A percentile compares a stretch with the other conserved stretches of the same genome.
Evolutionary conservation across 2,329 filamentous ascomycete genomes (phyloP).

Genomic region (Ciborinia camelliae): DNA sequence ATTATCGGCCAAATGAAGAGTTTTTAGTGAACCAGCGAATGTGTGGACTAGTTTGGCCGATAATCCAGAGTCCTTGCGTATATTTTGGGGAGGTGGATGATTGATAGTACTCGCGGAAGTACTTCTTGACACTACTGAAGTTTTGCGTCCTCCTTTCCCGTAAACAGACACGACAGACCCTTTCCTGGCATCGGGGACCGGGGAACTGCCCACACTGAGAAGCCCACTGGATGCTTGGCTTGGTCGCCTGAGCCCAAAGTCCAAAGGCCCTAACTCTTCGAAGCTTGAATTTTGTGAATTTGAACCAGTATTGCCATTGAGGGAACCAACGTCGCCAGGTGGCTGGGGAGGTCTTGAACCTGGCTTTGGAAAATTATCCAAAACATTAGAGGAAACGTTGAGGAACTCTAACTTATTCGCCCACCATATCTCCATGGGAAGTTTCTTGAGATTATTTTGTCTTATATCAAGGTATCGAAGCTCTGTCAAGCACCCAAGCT

Average conservation of each 20-base stretch:
- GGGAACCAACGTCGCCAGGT: conserved; percentile 47
- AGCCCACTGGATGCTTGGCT: conserved; percentile 79
- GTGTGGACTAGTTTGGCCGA: conserved; percentile 78
- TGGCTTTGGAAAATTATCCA: conserved; percentile 87
- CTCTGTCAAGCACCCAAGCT: conserved; percentile 84
- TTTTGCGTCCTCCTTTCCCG: conserved; percentile 76
- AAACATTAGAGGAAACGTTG: conserved; percentile 91
- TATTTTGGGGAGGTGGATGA: conserved; percentile 48
- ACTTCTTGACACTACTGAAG: conserved; percentile 72
- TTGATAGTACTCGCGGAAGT: conserved; percentile 47
- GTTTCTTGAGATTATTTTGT: conserved; percentile 85
- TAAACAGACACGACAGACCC: conserved; percentile 80
- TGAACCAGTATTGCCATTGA: conserved; percentile 23
- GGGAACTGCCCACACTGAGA: conserved; percentile 72
- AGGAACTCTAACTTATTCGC: conserved; percentile 85
- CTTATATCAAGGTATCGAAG: conserved; percentile 82
- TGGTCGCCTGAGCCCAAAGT: conserved; percentile 65
- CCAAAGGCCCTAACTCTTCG: conserved; percentile 70
- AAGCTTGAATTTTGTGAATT: conserved; percentile 64
- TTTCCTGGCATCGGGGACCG: conserved; percentile 64
- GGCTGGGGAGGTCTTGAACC: conserved; percentile 64
- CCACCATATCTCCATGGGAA: conserved; percentile 96
- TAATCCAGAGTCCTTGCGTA: conserved; percentile 84
- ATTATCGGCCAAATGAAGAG: conserved; percentile 90
- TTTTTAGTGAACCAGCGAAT: conserved; percentile 79